Conservation (phyloP, 805 yeast genomes). For the Wickerhamomyces chaumierensis region DNA sequence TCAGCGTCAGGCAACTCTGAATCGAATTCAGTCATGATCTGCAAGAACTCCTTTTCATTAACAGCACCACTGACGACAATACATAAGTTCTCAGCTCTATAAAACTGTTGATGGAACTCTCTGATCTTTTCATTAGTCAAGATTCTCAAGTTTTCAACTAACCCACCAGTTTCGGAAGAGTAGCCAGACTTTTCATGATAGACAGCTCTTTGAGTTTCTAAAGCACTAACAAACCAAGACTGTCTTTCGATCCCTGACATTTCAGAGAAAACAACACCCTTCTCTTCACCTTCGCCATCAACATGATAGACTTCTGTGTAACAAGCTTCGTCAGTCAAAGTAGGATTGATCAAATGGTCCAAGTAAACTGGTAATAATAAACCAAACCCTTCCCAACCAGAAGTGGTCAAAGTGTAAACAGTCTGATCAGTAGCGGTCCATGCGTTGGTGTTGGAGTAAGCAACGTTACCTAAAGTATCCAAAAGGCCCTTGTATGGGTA, state of each 20-base stretch:
- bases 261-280: slow-evolving; percentile 94
- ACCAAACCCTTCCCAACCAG: slow-evolving; percentile 94
- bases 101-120: slow-evolving; percentile 57
- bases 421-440: slow-evolving; percentile 97
- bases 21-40: slow-evolving; percentile 53
- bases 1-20: slow-evolving; percentile 32
- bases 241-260: slow-evolving; percentile 90
- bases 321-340: slow-evolving; percentile 82
- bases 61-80: slow-evolving; percentile 79
- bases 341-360: slow-evolving; percentile 79
- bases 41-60: slow-evolving; percentile 61
- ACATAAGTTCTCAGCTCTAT: slow-evolving; percentile 77
- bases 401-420: slow-evolving; percentile 80
- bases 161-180: slow-evolving; percentile 89
- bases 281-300: slow-evolving; percentile 83
- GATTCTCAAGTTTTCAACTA: slow-evolving; percentile 62
- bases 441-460: slow-evolving; percentile 84
- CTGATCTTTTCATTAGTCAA: slow-evolving; percentile 66
- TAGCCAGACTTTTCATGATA: slow-evolving; percentile 62
- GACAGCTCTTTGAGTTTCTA: slow-evolving; percentile 48
- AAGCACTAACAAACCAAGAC: slow-evolving; percentile 52
- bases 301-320: slow-evolving; percentile 91
- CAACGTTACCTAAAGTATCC: slow-evolving; percentile 75
- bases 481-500: slow-evolving; percentile 87
- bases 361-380: slow-evolving; percentile 77